phyloP scores from a whole-genome alignment of 768 basidiomycete species.

The Kwoniella mangroviensis region DNA sequence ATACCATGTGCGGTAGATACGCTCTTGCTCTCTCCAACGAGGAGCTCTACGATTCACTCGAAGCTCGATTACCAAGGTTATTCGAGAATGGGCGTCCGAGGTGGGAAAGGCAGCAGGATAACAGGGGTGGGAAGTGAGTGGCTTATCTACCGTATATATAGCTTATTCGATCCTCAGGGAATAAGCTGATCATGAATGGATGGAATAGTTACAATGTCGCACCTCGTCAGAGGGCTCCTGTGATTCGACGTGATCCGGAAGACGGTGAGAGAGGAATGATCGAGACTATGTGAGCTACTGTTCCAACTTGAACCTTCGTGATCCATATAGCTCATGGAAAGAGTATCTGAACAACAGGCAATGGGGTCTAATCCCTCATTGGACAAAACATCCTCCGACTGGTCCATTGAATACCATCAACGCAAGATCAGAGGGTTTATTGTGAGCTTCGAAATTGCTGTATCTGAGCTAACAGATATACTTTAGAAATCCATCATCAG shows the following conservation, averaged over 20 bases:
- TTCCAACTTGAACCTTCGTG: neutral
- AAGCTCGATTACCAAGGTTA: slow-evolving; percentile 39
- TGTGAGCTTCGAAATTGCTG: slow-evolving; percentile 32
- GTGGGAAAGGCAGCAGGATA: slow-evolving; percentile 43
- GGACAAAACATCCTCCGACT: slow-evolving; percentile 71
- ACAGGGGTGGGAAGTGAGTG: slow-evolving; percentile 41
- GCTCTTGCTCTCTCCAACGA: slow-evolving; percentile 47
- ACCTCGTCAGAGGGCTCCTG: slow-evolving; percentile 76
- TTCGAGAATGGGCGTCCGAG: slow-evolving; percentile 33
- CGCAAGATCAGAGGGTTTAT: slow-evolving; percentile 79
- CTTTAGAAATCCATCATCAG: slow-evolving; percentile 60
- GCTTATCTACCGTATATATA: neutral
- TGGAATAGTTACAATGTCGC: slow-evolving; percentile 76
- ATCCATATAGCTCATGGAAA: neutral
- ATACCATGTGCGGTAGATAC: slow-evolving; percentile 50
- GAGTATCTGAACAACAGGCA: slow-evolving; percentile 40
- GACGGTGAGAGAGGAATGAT: slow-evolving; percentile 62
- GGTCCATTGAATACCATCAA: slow-evolving; percentile 78
- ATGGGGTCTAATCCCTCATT: slow-evolving; percentile 89
- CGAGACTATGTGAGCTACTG: slow-evolving; percentile 70
- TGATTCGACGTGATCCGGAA: slow-evolving; percentile 65
- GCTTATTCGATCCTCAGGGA: too few relatives aligned
- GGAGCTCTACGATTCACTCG: slow-evolving; percentile 46
- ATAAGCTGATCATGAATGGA: neutral
- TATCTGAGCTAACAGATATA: neutral